These are phyloP conservation scores for Furcasterigmium sp. DNA, from an alignment of 2,329 filamentous ascomycete genomes.

Conservation along the genomic window DNA sequence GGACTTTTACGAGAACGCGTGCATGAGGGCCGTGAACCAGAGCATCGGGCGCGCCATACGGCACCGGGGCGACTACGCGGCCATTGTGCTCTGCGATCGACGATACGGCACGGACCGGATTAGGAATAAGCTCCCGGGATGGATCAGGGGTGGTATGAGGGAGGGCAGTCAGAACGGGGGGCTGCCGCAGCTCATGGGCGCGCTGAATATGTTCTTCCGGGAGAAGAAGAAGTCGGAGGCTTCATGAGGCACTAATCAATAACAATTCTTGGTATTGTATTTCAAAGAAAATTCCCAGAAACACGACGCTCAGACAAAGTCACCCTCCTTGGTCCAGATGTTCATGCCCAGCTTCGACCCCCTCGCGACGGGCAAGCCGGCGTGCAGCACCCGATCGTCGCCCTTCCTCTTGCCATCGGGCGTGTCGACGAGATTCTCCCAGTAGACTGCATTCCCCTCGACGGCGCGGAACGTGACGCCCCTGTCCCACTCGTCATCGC, in stretches of 20 bases:
- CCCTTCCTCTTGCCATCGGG: conserved; percentile 13
- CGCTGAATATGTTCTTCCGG: conserved; percentile 53
- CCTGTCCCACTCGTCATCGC: conserved; percentile 31
- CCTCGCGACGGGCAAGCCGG: conserved; percentile 30
- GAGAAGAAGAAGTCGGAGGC: conserved; percentile 30
- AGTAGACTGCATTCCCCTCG: conserved; percentile 32
- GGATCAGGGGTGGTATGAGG: conserved; percentile 73
- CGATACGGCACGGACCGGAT: conserved; percentile 74
- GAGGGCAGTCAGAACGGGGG: conserved; percentile 41
- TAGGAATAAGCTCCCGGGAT: conserved; percentile 73
- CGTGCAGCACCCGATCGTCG: conserved; percentile 31
- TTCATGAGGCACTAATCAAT: no score
- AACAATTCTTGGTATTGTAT: no score
- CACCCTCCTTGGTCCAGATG: conserved; percentile 32
- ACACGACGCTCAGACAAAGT: not conserved
- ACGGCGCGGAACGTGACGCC: conserved; percentile 32
- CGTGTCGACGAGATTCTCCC: conserved; percentile 30
- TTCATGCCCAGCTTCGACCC: conserved; percentile 37
- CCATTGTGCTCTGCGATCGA: conserved; percentile 78
- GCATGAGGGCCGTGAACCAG: conserved; percentile 96
- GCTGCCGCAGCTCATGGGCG: conserved; percentile 54
- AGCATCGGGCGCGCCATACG: conserved; percentile 90
- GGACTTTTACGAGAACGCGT: conserved; percentile 89
- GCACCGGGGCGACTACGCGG: conserved; percentile 82
- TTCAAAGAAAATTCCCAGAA: no score